These are phyloP conservation scores for Arachis hypogaea DNA, from an alignment of 306 rosid species.

Conservation along the genomic window DNA sequence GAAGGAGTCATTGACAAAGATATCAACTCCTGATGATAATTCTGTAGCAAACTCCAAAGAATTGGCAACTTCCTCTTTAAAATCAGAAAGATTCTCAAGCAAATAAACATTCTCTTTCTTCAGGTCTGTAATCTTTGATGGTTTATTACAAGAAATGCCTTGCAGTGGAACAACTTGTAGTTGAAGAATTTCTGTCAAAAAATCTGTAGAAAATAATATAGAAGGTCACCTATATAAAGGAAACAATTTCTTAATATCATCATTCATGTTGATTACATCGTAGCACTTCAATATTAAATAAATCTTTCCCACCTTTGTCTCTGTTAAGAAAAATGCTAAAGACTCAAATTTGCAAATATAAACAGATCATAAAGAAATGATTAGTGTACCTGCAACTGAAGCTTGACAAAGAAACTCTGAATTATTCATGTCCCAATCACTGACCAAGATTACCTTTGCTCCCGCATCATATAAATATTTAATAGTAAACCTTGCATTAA, in stretches of 20 bases:
- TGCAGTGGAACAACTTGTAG: slow-evolving; percentile 60
- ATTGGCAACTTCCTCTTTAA: slow-evolving; percentile 82
- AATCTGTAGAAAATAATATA: slow-evolving; percentile 49
- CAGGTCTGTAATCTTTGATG: slow-evolving; percentile 43
- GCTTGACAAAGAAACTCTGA: slow-evolving; percentile 39
- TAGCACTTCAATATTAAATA: slow-evolving; percentile 1
- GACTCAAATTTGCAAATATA: slow-evolving; percentile 9
- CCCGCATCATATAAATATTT: slow-evolving; percentile 62
- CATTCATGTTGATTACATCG: not conserved
- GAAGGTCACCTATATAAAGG: slow-evolving; percentile 10
- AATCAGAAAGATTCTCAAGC: slow-evolving; percentile 67
- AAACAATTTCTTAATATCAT: slow-evolving; percentile 26
- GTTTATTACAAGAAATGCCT: slow-evolving; percentile 42
- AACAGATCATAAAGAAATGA: slow-evolving; percentile 35
- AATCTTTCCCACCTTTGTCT: slow-evolving; percentile 18
- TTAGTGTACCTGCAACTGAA: slow-evolving; percentile 65
- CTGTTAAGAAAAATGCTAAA: not conserved
- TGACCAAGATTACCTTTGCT: slow-evolving; percentile 69
- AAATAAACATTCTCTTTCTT: slow-evolving; percentile 66
- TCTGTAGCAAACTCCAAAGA: slow-evolving; percentile 64
- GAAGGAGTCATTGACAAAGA: slow-evolving; percentile 85
- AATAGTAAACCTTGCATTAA: slow-evolving; percentile 59
- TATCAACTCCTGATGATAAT: slow-evolving; percentile 72
- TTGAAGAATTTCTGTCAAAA: slow-evolving; percentile 61
- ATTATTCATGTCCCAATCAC: slow-evolving; percentile 66